Evolutionary conservation across 805 yeast genomes (phyloP).

Genomic region (Metschnikowia similis): DNA sequence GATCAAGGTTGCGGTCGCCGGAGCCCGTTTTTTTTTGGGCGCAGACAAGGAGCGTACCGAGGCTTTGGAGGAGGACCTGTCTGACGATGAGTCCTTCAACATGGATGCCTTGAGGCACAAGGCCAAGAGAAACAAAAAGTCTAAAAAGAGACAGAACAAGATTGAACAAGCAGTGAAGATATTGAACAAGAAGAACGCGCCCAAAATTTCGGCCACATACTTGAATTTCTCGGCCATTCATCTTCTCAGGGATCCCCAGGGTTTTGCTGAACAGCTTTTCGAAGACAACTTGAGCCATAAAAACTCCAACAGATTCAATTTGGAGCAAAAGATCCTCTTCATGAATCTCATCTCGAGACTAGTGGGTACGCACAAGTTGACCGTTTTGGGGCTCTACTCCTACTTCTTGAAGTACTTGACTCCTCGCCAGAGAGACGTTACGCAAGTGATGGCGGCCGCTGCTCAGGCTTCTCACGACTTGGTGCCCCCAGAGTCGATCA

Average conservation of each 20-base stretch:
- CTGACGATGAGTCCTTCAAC: conserved; percentile 71
- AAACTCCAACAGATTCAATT: conserved; percentile 62
- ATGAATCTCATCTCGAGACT: conserved; percentile 85
- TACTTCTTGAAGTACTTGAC: conserved; percentile 85
- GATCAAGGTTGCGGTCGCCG: conserved; percentile 81
- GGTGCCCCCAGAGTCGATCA: conserved; percentile 91
- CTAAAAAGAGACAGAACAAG: conserved; percentile 75
- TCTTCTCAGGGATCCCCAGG: conserved; percentile 92
- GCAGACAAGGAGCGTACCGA: conserved; percentile 94
- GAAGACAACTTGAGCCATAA: conserved; percentile 67
- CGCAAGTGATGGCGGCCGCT: conserved; percentile 93
- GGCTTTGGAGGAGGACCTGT: conserved; percentile 65
- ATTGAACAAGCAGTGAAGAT: conserved; percentile 69
- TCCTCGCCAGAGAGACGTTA: conserved; percentile 91
- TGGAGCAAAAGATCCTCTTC: conserved; percentile 85
- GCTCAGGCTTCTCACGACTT: conserved; percentile 97
- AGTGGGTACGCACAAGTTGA: conserved; percentile 91
- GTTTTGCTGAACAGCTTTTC: conserved; percentile 85
- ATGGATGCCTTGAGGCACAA: conserved; percentile 72
- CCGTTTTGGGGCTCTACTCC: conserved; percentile 85
- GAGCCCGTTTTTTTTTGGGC: conserved; percentile 86
- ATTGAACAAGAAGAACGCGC: conserved; percentile 51
- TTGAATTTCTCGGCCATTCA: conserved; percentile 94
- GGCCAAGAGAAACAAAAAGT: conserved; percentile 77
- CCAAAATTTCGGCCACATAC: conserved; percentile 58